Conservation (phyloP, 331 rosid genomes). For the Acacia concinna region DNA sequence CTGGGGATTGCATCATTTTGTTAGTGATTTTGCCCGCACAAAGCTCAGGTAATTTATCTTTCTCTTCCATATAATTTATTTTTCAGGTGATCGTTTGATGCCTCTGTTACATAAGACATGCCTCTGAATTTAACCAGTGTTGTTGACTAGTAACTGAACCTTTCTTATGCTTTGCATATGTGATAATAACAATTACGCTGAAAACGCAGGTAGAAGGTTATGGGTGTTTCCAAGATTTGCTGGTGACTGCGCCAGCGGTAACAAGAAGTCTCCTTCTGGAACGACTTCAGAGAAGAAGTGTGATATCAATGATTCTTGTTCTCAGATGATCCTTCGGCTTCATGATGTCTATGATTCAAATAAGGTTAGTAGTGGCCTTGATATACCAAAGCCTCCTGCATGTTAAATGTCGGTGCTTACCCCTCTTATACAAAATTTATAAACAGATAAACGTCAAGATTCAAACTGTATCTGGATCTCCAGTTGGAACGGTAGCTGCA, state of each 20-base stretch:
- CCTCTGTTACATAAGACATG: not conserved
- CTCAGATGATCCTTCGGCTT: conserved; percentile 98
- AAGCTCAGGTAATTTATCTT: conserved; percentile 60
- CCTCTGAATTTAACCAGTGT: not conserved
- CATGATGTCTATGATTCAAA: conserved; percentile 96
- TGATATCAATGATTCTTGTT: conserved; percentile 84
- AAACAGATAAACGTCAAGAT: conserved; percentile 85
- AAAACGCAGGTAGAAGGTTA: conserved; percentile 66
- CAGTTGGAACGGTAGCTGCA: conserved; percentile 82
- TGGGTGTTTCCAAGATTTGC: conserved; percentile 96
- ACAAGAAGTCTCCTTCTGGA: conserved; percentile 59
- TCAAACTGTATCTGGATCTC: conserved; percentile 86
- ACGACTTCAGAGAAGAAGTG: conserved; percentile 65
- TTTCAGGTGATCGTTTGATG: not conserved
- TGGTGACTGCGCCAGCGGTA: conserved; percentile 85
- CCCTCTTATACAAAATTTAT: not conserved
- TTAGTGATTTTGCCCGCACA: conserved; percentile 89
- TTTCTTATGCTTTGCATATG: not conserved
- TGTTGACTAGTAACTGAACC: conserved; percentile 23
- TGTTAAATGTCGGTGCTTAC: conserved; percentile 1
- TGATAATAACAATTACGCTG: not conserved
- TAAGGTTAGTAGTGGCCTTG: conserved; percentile 51
- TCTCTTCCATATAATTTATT: conserved; percentile 6
- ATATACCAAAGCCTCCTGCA: not conserved
- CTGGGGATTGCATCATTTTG: conserved; percentile 92